Evolutionary conservation across 2,329 filamentous ascomycete genomes (phyloP).

Genomic region (Fusarium sacchari): DNA sequence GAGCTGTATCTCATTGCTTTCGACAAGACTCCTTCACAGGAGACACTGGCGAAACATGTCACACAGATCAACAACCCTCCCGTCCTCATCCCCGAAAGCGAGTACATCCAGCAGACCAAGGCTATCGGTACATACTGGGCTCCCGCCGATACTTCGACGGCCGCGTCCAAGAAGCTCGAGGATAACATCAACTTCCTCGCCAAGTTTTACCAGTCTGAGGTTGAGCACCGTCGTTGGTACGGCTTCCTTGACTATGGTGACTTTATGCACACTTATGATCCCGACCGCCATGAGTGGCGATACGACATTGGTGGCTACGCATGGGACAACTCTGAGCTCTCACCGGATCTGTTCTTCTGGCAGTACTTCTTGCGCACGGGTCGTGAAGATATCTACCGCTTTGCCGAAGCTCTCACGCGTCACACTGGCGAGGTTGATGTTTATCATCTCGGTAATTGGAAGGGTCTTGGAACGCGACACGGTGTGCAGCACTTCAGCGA

Average conservation of each 20-base stretch:
- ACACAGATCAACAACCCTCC: slow-evolving; percentile 62
- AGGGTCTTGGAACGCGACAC: slow-evolving; percentile 70
- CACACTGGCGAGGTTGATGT: slow-evolving; percentile 71
- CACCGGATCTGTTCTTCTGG: slow-evolving; percentile 71
- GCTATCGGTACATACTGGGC: slow-evolving; percentile 67
- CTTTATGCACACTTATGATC: slow-evolving; percentile 70
- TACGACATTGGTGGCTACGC: slow-evolving; percentile 72
- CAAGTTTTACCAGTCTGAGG: slow-evolving; percentile 64
- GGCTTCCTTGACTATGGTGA: slow-evolving; percentile 72
- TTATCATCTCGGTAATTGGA: slow-evolving; percentile 67
- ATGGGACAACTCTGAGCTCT: slow-evolving; percentile 73
- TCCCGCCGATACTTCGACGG: slow-evolving; percentile 47
- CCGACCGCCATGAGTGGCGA: slow-evolving; percentile 67
- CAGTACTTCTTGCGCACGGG: slow-evolving; percentile 69
- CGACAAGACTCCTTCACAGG: slow-evolving; percentile 60
- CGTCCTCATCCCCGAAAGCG: slow-evolving; percentile 58
- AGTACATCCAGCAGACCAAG: slow-evolving; percentile 61
- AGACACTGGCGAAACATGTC: slow-evolving; percentile 56
- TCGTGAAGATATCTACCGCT: slow-evolving; percentile 64
- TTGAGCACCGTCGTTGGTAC: slow-evolving; percentile 69
- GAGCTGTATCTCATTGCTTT: slow-evolving; percentile 66
- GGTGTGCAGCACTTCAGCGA: slow-evolving; percentile 71
- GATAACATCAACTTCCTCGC: slow-evolving; percentile 65
- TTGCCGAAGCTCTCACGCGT: slow-evolving; percentile 67
- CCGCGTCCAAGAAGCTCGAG: slow-evolving; percentile 54